Conservation (phyloP, 257 asterid genomes). For the Capsicum baccatum region DNA sequence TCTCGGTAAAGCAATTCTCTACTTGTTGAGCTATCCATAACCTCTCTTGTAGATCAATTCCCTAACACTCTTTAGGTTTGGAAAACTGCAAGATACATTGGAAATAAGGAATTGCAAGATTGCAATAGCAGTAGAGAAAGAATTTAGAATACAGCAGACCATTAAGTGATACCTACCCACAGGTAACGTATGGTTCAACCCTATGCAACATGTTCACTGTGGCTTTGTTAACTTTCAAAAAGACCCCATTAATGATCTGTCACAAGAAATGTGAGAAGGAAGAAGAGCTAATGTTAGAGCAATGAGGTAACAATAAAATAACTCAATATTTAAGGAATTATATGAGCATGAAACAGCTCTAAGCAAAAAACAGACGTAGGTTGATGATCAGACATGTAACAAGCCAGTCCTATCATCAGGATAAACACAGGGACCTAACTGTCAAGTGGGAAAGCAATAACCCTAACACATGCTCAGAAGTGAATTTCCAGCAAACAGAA, state of each 20-base stretch:
- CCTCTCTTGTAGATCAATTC: conserved; percentile 33
- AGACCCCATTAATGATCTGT: conserved; percentile 66
- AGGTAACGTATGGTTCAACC: conserved; percentile 65
- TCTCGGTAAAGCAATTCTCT: conserved; percentile 57
- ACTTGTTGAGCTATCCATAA: conserved; percentile 54
- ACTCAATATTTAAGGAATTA: too few species aligned
- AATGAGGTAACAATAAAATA: too few species aligned
- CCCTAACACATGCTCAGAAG: neutral
- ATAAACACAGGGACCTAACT: neutral
- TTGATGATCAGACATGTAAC: neutral
- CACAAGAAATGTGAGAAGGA: neutral
- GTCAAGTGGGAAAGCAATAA: neutral
- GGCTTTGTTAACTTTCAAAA: conserved; percentile 21
- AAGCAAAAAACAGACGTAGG: neutral
- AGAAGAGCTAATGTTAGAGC: neutral
- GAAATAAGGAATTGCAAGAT: neutral
- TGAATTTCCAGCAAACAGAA: too few species aligned
- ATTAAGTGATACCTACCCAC: conserved; percentile 41
- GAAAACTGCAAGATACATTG: conserved; percentile 41
- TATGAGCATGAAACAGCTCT: neutral
- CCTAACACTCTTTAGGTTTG: conserved; percentile 52
- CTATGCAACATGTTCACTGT: conserved; percentile 61
- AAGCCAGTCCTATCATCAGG: neutral
- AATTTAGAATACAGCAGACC: neutral
- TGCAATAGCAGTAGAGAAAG: neutral